Conservation (phyloP, 2,329 filamentous ascomycete genomes). For the Onygena corvina region DNA sequence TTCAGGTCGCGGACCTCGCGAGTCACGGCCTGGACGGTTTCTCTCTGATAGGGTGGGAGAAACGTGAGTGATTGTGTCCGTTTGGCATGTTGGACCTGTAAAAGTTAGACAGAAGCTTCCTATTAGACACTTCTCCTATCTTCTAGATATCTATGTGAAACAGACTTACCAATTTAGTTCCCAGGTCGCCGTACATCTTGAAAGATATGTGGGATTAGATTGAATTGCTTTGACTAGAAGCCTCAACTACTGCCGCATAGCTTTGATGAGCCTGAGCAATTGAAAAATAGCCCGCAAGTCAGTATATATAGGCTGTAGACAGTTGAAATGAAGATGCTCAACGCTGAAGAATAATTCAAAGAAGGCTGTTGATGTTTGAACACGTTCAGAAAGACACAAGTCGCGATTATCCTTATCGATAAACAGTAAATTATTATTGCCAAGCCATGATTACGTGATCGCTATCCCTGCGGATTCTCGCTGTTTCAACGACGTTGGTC, state of each 20-base stretch:
- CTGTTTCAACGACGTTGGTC: not conserved
- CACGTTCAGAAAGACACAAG: no score
- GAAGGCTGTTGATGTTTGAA: not conserved
- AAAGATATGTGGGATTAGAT: not conserved
- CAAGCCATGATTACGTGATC: not conserved
- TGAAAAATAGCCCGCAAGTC: not conserved
- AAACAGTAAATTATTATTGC: not conserved
- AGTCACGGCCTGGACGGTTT: slow-evolving; percentile 74
- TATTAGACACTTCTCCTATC: no score
- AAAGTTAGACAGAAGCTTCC: no score
- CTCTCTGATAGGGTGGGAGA: slow-evolving; percentile 83
- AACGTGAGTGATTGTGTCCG: slow-evolving; percentile 75
- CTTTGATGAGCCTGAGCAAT: no score
- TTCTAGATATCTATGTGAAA: no score
- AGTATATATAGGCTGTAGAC: not conserved
- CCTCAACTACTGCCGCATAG: no score
- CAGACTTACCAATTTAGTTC: slow-evolving; percentile 62
- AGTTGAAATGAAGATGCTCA: not conserved
- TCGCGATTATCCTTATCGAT: not conserved
- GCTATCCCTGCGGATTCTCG: not conserved
- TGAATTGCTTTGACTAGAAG: no score
- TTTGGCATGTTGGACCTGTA: slow-evolving; percentile 86
- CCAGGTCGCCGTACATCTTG: slow-evolving; percentile 77
- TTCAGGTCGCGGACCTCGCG: slow-evolving; percentile 90
- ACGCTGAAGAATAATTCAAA: not conserved